Base-by-base conservation (phyloP, 2,329 filamentous ascomycete genomes). In the Aureobasidium melanogenum region DNA sequence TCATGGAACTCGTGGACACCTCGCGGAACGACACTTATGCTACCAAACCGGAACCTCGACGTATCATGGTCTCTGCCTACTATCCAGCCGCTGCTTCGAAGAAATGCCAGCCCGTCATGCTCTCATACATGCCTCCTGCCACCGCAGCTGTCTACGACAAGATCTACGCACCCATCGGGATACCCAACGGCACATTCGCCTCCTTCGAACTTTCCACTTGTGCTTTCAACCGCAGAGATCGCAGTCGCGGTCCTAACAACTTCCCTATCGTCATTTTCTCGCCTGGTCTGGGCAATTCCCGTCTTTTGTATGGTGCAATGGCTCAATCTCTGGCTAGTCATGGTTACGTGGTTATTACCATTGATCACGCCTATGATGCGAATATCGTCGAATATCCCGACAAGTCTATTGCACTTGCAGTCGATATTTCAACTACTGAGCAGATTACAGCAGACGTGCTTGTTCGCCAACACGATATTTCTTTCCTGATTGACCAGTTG, bases 341-440 rank as follows among this genome's bases (percentile, higher is more conserved):
- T 6, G 80, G 80, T 0, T 78, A 75, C 52, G 70, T 75, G 0
- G 76, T 83, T 2, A 69, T 80, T 14, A 69, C 78, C 0, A 69
- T 83, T 26, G 81, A 83, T 61, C 80, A 82, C 55, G 74, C 80
- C 0, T 76, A 77, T 51, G 79, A 82, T 51, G 71, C 75, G 0
- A 61, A 67, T 0, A 69, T 79, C 22, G 73, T 82, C 9, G 74
- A 80, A 60, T 80, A 78, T n/a, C 48, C 76, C 2, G 48, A 52
- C 48, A 28, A 28, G 34, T 26, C 22, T 9, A 3, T 39, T 5
- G 48, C 48, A 6, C 32, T 39, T 17, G 10, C 32, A 8, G 19
- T 7, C 32, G 9, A 52, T 26, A 52, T 52, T 10, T n/a, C n/a
- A 2, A 26, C 32, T 17, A 22, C 38, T 26, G 32, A 30, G 32